Conservation (phyloP, 2,329 filamentous ascomycete species). For the Pseudogymnoascus sp. region DNA sequence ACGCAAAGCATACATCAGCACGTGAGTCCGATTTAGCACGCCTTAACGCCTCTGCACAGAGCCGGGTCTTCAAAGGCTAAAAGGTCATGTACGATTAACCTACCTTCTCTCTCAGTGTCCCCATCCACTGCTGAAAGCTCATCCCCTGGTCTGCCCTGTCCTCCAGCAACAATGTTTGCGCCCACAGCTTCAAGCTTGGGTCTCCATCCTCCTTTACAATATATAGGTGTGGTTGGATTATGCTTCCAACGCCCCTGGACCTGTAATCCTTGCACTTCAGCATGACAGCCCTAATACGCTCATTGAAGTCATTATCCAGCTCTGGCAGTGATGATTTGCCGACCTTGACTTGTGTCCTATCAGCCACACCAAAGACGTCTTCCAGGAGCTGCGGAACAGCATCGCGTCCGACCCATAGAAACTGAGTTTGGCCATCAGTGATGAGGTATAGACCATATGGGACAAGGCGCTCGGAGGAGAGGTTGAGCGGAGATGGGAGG, state of each 20-base stretch:
- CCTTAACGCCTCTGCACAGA: background rate
- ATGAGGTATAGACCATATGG: constrained; percentile 92
- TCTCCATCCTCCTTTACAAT: constrained; percentile 93
- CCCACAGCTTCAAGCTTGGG: constrained; percentile 91
- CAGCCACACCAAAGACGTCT: constrained; percentile 84
- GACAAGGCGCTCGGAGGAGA: constrained; percentile 80
- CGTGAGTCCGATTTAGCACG: constrained; percentile 1
- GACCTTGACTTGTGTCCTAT: constrained; percentile 77
- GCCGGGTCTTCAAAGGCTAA: background rate
- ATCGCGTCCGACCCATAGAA: constrained; percentile 92
- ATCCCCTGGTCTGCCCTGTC: constrained; percentile 90
- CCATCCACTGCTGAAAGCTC: constrained; percentile 90
- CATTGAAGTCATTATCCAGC: constrained; percentile 92
- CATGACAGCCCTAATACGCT: constrained; percentile 80
- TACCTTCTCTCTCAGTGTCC: constrained; percentile 90
- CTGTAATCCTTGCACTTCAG: constrained; percentile 88
- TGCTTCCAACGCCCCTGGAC: constrained; percentile 82
- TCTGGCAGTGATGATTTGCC: constrained; percentile 84
- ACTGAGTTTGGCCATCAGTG: constrained; percentile 95
- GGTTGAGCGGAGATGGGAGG: constrained; percentile 75
- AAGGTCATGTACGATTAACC: constrained; percentile 25
- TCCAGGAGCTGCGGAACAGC: constrained; percentile 79
- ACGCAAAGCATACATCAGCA: constrained; percentile 7
- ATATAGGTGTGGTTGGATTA: constrained; percentile 87
- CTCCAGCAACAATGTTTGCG: constrained; percentile 89